Base-by-base conservation (phyloP, 257 asterid species). In the Salvia miltiorrhiza region DNA sequence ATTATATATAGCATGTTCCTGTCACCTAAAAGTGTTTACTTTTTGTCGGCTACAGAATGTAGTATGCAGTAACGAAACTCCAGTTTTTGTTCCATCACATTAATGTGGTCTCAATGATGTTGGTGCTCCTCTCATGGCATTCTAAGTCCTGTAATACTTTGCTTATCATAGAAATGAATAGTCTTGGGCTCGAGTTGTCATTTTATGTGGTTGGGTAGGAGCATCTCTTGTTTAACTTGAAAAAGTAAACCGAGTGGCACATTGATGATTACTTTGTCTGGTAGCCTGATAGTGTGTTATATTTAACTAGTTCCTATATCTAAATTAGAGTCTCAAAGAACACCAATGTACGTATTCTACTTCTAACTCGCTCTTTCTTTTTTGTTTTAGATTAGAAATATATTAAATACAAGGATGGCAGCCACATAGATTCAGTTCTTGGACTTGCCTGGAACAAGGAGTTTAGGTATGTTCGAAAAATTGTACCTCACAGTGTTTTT, bases 1-100 rank as follows among this genome's bases (percentile, higher is more conserved):
- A 2, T 41, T 40, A 4, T 48, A 37, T 58, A 4, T 7, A 21
- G 49, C 57, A 23, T 33, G 37, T 52, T n/a, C 21, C 13, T 30
- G 65, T 52, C 68, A 33, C 23, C 26, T 69, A 19, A 14, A 74
- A 37, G 48, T 35, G 55, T 67, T 16, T 30, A 21, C 58, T 13
- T 30, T 41, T 50, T 62, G 4, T 55, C 1, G 9, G 70, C 59
- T 24, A 26, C 20, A 56, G 62, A 41, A 47, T 53, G n/a, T 16
- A 41, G 11, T 47, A 32, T 65, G 32, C 50, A 11, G 17, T 43
- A 19, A 41, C 50, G 19, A 30, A 61, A 23, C 21, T 68, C 50
- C 20, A 24, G 69, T n/a, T 35, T 55, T 71, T 47, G 8, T 44
- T 56, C 24, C 40, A 17, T 59, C 50, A 60, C 24, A 19, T 40